Evolutionary conservation across 2,329 filamentous ascomycete genomes (phyloP).

Genomic region (Aspergillus hiratsukae): DNA sequence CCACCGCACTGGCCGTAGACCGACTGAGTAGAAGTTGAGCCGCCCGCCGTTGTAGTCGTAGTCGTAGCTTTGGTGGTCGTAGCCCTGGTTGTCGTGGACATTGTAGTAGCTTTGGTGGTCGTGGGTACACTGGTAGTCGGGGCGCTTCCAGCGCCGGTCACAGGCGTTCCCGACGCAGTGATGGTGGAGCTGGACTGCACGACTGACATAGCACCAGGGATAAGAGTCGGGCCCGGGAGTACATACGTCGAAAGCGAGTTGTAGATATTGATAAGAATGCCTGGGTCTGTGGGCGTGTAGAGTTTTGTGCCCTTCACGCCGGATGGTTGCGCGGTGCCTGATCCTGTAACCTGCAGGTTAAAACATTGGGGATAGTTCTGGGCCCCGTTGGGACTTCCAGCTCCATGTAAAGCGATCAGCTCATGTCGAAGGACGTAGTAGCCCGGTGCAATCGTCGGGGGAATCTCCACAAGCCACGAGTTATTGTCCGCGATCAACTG

Average conservation of each 20-base stretch:
- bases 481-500: slow-evolving; percentile 47
- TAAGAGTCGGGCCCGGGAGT: slow-evolving; percentile 13
- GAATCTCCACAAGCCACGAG: slow-evolving; percentile 44
- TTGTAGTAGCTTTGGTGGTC: neutral
- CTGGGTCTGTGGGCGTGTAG: slow-evolving; percentile 53
- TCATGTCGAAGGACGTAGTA: slow-evolving; percentile 51
- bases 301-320: slow-evolving; percentile 49
- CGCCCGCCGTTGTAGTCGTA: neutral
- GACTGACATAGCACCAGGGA: slow-evolving; percentile 9
- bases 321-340: slow-evolving; percentile 39
- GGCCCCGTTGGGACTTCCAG: slow-evolving; percentile 37
- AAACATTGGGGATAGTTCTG: slow-evolving; percentile 53
- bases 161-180: slow-evolving; percentile 4
- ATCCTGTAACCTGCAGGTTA: slow-evolving; percentile 55
- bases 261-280: slow-evolving; percentile 57
- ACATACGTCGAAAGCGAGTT: slow-evolving; percentile 11
- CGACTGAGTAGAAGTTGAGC: neutral
- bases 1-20: neutral
- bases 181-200: slow-evolving; percentile 14
- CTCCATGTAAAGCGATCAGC: slow-evolving; percentile 48
- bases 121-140: neutral
- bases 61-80: neutral
- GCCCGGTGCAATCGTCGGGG: slow-evolving; percentile 40
- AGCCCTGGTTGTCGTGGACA: neutral
- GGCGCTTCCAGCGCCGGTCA: neutral